Conservation (phyloP, 805 yeast genomes). For the Nakazawaea ernobii region DNA sequence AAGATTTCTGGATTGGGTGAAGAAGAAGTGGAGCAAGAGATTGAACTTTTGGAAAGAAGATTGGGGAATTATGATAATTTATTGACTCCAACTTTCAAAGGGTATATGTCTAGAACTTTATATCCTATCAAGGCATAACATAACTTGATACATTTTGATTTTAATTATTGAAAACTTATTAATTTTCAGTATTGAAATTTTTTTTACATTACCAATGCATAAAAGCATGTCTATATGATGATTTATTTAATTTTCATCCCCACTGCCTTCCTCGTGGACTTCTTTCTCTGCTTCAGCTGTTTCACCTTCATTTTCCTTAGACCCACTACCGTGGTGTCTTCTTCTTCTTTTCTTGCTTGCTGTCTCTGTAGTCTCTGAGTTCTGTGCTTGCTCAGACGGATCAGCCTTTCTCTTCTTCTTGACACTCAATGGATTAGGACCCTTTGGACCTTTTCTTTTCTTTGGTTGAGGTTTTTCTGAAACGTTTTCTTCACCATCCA, state of each 20-base stretch:
- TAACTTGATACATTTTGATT: not conserved
- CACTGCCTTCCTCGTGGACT: not conserved
- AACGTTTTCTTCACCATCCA: constrained; percentile 16
- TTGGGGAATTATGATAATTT: constrained; percentile 10
- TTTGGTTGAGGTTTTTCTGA: constrained; percentile 23
- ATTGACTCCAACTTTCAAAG: constrained; percentile 10
- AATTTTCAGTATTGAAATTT: not conserved
- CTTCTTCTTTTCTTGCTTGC: constrained; percentile 17
- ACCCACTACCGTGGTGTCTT: constrained; percentile 15
- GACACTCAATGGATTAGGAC: constrained; percentile 86
- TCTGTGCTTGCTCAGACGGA: not conserved
- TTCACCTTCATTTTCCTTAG: constrained; percentile 1
- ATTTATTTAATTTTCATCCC: too few species aligned
- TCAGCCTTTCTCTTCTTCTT: constrained; percentile 57
- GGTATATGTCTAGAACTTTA: constrained; percentile 16
- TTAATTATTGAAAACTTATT: not conserved
- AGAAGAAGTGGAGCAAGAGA: constrained; percentile 4
- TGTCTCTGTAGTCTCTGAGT: not conserved
- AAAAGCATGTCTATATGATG: too few species aligned
- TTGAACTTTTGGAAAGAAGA: not conserved
- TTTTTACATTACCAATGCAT: too few species aligned
- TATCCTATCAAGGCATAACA: constrained; percentile 11
- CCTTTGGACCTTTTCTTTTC: constrained; percentile 67
- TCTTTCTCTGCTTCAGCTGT: not conserved
- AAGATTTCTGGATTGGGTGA: not conserved